Evolutionary conservation across 2,329 filamentous ascomycete genomes (phyloP).

Genomic region (Alternaria solani): DNA sequence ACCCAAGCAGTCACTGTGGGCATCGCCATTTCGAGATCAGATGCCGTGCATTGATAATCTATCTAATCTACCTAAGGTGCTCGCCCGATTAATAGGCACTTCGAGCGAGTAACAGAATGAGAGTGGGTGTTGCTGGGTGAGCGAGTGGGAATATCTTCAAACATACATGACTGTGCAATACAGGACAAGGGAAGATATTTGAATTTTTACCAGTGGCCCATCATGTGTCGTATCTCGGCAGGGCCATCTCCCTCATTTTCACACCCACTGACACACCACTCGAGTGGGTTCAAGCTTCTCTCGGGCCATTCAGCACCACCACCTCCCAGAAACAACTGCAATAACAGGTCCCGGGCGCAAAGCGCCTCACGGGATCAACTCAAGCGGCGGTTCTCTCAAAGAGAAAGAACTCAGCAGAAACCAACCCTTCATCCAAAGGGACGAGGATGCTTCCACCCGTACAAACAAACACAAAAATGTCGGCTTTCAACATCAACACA

Average conservation of each 20-base stretch:
- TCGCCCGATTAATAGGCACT: slow-evolving; percentile 21
- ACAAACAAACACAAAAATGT: slow-evolving; percentile 49
- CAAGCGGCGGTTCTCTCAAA: slow-evolving; percentile 35
- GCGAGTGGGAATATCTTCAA: slow-evolving; percentile 22
- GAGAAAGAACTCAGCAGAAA: slow-evolving; percentile 41
- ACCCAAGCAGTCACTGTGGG: not conserved
- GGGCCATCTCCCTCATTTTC: slow-evolving; percentile 31
- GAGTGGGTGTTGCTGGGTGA: slow-evolving; percentile 22
- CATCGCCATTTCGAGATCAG: not conserved
- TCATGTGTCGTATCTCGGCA: slow-evolving; percentile 7
- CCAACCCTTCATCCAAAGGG: slow-evolving; percentile 52
- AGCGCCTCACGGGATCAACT: slow-evolving; percentile 46
- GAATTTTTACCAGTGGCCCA: slow-evolving; percentile 37
- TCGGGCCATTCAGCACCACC: slow-evolving; percentile 22
- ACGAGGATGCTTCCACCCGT: slow-evolving; percentile 50
- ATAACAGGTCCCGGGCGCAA: slow-evolving; percentile 38
- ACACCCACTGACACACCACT: slow-evolving; percentile 24
- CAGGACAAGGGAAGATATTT: slow-evolving; percentile 28
- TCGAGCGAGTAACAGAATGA: slow-evolving; percentile 20
- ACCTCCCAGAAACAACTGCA: slow-evolving; percentile 18
- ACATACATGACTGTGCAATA: slow-evolving; percentile 13
- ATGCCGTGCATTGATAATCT: slow-evolving; percentile 15
- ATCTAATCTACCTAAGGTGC: slow-evolving; percentile 23
- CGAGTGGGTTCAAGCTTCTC: slow-evolving; percentile 11
- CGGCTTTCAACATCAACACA: slow-evolving; percentile 44